Percentiles rank a stretch among this genome's conserved stretches.
Conservation (phyloP, 495 filamentous ascomycete species). For the Thermothielavioides terrestris region DNA sequence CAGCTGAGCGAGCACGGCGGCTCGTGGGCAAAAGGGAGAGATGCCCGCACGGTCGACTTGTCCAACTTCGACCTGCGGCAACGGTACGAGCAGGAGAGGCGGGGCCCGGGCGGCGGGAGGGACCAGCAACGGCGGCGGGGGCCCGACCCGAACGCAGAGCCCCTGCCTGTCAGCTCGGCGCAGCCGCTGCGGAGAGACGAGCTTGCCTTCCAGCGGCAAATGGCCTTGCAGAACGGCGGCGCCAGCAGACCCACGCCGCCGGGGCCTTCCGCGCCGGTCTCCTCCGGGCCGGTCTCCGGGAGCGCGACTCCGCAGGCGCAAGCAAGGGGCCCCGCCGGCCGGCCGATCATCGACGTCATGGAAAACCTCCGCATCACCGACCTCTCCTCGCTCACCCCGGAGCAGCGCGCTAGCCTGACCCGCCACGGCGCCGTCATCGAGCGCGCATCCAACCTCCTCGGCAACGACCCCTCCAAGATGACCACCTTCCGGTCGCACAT, state of each 20-base stretch:
- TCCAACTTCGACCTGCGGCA: slow-evolving; percentile 71
- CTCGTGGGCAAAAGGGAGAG: slow-evolving; percentile 57
- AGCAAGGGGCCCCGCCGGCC: slow-evolving; percentile 10
- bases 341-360: slow-evolving; percentile 27
- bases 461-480: slow-evolving; percentile 63
- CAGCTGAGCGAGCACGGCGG: slow-evolving; percentile 30
- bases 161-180: slow-evolving; percentile 66
- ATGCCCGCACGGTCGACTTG: slow-evolving; percentile 80
- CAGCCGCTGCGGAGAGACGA: slow-evolving; percentile 81
- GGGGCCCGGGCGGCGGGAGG: slow-evolving; percentile 36
- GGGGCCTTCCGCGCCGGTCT: too few relatives aligned
- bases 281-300: slow-evolving; percentile 25
- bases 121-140: slow-evolving; percentile 38
- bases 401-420: slow-evolving; percentile 70
- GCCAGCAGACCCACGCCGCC: slow-evolving; percentile 4
- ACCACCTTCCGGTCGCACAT: slow-evolving; percentile 66
- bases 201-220: slow-evolving; percentile 83
- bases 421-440: slow-evolving; percentile 76
- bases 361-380: slow-evolving; percentile 34
- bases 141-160: slow-evolving; percentile 61
- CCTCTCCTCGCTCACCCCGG: slow-evolving; percentile 46
- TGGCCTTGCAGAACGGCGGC: slow-evolving; percentile 52
- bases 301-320: slow-evolving; percentile 8
- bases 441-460: slow-evolving; percentile 69
- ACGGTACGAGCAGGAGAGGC: slow-evolving; percentile 56